phyloP scores from a whole-genome alignment of 352 stramenopile genomes.

The Pseudoperonospora humuli region DNA sequence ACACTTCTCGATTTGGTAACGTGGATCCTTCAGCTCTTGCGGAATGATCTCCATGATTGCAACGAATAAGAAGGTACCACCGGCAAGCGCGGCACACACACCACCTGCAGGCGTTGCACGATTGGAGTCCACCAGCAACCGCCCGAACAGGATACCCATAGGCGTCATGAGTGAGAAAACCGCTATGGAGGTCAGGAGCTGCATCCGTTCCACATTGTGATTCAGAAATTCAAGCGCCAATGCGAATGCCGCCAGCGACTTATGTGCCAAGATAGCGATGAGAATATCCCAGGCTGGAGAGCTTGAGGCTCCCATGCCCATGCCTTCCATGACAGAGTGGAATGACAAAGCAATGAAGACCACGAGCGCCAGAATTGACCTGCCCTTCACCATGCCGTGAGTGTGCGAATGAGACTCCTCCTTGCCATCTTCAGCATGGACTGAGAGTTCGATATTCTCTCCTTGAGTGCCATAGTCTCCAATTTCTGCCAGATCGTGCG shows the following conservation, averaged over 20 bases:
- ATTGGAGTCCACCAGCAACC: conserved; percentile 35
- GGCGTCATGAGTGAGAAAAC: conserved; percentile 76
- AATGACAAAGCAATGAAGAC: conserved; percentile 79
- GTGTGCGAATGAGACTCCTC: conserved; percentile 46
- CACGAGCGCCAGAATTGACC: conserved; percentile 55
- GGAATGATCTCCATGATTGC: conserved; percentile 78
- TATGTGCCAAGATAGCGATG: conserved; percentile 74
- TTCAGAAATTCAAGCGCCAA: conserved; percentile 64
- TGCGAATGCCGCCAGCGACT: conserved; percentile 69
- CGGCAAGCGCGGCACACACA: conserved; percentile 65
- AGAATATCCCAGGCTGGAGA: conserved; percentile 67
- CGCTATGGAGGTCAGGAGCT: conserved; percentile 36
- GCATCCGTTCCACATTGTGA: conserved; percentile 35
- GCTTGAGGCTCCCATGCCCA: conserved; percentile 63
- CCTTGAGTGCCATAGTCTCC: conserved; percentile 24
- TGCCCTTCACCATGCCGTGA: conserved; percentile 53
- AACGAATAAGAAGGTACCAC: conserved; percentile 77
- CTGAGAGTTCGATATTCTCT: conserved; percentile 1
- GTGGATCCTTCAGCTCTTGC: conserved; percentile 57
- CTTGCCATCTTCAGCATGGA: conserved; percentile 2
- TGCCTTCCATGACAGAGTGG: conserved; percentile 81
- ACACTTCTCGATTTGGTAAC: conserved; percentile 44
- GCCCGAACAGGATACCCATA: conserved; percentile 54
- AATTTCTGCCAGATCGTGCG: conserved; percentile 10
- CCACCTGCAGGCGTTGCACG: conserved; percentile 43